phyloP scores from a whole-genome alignment of 768 basidiomycete species.

The Chalciporus chontae region DNA sequence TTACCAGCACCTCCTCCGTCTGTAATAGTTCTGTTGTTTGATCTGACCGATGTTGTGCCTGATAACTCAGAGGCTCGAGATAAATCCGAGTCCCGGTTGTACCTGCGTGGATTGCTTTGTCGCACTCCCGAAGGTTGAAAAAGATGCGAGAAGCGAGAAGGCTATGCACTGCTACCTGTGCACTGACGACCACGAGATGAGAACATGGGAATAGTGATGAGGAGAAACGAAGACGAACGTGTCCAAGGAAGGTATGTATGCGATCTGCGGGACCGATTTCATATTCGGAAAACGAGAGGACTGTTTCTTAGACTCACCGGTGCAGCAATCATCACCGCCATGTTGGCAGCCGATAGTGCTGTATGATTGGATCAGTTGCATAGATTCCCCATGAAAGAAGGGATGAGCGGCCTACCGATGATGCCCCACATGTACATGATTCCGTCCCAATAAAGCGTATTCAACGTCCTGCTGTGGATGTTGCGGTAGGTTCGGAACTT shows the following conservation, averaged over 20 bases:
- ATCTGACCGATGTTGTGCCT: neutral
- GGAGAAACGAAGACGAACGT: conserved; percentile 16
- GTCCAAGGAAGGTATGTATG: conserved; percentile 15
- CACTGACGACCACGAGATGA: conserved; percentile 15
- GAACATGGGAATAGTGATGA: neutral
- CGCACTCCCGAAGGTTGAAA: conserved; percentile 24
- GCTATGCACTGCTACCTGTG: conserved; percentile 27
- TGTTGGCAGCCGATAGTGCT: conserved; percentile 16
- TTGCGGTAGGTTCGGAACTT: conserved; percentile 23
- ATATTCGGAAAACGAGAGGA: neutral
- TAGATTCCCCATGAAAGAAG: neutral
- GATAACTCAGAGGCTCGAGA: conserved; percentile 8
- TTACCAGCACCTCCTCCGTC: neutral
- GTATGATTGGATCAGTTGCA: neutral
- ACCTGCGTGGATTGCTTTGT: neutral
- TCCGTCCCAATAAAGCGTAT: conserved; percentile 26
- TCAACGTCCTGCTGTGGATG: conserved; percentile 12
- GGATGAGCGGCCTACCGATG: conserved; percentile 11
- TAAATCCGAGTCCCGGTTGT: neutral
- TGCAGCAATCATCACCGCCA: conserved; percentile 14
- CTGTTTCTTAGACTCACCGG: conserved; percentile 12
- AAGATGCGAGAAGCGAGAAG: conserved; percentile 27
- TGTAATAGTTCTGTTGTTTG: neutral
- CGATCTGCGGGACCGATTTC: conserved; percentile 4
- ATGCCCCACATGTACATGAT: conserved; percentile 25